Base-by-base conservation (phyloP, 306 rosid species). In the Cucumis sativus region DNA sequence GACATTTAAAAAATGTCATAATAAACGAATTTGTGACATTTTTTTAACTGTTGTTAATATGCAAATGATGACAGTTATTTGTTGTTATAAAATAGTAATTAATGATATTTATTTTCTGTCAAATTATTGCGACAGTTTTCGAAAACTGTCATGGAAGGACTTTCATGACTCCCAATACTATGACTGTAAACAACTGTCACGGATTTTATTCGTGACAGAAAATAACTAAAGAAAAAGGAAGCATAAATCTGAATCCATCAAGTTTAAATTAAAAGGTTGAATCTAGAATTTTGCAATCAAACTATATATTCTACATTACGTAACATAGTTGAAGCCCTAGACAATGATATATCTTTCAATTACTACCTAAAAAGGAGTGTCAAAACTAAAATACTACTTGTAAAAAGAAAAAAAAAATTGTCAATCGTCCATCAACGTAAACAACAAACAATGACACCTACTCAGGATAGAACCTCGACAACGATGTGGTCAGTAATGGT, bases 221-320 rank as follows among this genome's bases (percentile, higher is more conserved):
- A n/a, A n/a, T n/a, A n/a, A n/a, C 33, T 51, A 1, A 21, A 20
- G 16, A 68, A n/a, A 40, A 68, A 61, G 79, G 63, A 81, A 66
- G 18, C 65, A 55, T 7, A 82, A 78, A 82, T 70, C 78, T 82
- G 77, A 85, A 79, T 80, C 83, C 78, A 86, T 60, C 80, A 84
- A 18, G 79, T 80, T 71, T 72, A 57, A 85, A 77, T 28, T 28
- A 28, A 28, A 85, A 77, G 79, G 75, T 55, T 65, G 63, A 74
- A 82, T 71, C 81, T 58, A 57, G 74, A 75, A 65, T 81, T 74
- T 82, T 86, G 83, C 84, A 85, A 56, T 30, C n/a, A 62, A 62
- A 82, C 80, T 77, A 81, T 80, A 81, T 80, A 82, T 71, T 80
- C 87, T 87, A 84, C 84, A 81, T 47, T 83, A 71, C 87, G 81